Base-by-base conservation (phyloP, 257 asterid species). In the Solanum appendiculatum region DNA sequence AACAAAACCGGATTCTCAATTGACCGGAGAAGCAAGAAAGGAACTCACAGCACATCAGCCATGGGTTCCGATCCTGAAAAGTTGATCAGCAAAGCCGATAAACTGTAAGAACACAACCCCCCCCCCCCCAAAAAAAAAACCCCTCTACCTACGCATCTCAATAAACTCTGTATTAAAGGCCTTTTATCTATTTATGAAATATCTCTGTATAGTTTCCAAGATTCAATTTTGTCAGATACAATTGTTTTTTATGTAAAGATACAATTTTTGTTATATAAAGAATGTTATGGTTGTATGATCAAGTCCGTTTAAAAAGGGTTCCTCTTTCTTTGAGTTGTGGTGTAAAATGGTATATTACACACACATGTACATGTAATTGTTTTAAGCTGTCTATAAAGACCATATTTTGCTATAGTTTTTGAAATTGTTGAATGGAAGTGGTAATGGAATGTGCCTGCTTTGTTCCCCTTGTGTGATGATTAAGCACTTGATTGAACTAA, bases 81-180 rank as follows among this genome's bases (percentile, higher is more conserved):
- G 92, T 83, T 97, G 98, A 91, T 95, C 87, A 89, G 94, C 72
- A 97, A 95, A 90, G 99, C 99, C 73, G 99, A 97, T 91, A 97
- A 97, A 89, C 90, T 95, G 99, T 95, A 84, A 88, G 91, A 58
- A 51, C 74, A 51, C 74, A 51, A 0, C 23, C 31, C 46, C 48
- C 18, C 69, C 83, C 84, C 29, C 46, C 68, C 25, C 27, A 13
- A 42, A 16, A 13, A n/a, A n/a, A n/a, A n/a, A n/a, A n/a, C 12
- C 8, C 20, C 21, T 20, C 23, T 10, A 23, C 27, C 63, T 75
- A 39, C 21, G 14, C 40, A 85, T 75, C 36, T 77, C 39, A 3
- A 75, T 64, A 2, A 31, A 21, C 64, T 14, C 74, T 27, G 51
- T 36, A 58, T 18, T n/a, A 66, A 12, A 12, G 18, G 10, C 36